Conservation (phyloP, 2,329 filamentous ascomycete species). For the Penicillium polonicum region DNA sequence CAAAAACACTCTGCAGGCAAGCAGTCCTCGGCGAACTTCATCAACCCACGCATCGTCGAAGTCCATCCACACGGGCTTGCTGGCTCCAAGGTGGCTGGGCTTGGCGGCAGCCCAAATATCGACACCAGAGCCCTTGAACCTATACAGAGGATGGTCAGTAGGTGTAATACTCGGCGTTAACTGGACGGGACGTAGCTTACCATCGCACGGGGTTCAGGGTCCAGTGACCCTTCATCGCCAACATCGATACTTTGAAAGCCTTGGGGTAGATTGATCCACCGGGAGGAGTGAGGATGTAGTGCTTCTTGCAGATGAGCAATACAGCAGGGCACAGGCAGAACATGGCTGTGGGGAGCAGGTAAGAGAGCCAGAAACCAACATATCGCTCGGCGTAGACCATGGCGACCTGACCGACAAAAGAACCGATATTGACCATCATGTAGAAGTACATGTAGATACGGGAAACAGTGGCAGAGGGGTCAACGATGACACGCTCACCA, state of each 20-base stretch:
- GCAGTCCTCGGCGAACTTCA: constrained; percentile 68
- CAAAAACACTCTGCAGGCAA: constrained; percentile 68
- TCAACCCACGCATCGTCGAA: constrained; percentile 84
- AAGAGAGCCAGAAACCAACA: constrained; percentile 73
- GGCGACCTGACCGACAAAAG: constrained; percentile 59
- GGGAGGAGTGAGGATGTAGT: constrained; percentile 64
- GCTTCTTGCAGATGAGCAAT: constrained; percentile 59
- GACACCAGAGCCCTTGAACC: constrained; percentile 17
- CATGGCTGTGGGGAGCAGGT: constrained; percentile 64
- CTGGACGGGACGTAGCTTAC: constrained; percentile 35
- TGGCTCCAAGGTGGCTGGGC: constrained; percentile 25
- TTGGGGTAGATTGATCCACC: constrained; percentile 71
- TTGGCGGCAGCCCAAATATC: constrained; percentile 36
- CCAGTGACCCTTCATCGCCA: constrained; percentile 64
- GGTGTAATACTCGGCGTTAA: too few relatives aligned
- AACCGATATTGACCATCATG: constrained; percentile 67
- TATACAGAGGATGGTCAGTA: neutral
- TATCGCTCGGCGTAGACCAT: constrained; percentile 77
- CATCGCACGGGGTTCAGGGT: constrained; percentile 61
- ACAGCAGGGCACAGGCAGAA: constrained; percentile 64
- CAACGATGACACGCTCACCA: constrained; percentile 68
- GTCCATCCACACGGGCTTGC: constrained; percentile 58
- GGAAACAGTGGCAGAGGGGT: constrained; percentile 66
- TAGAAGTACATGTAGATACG: constrained; percentile 72
- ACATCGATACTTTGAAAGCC: constrained; percentile 59